These are phyloP conservation scores for Neurospora crassa DNA, from an alignment of 2,329 filamentous ascomycete species.

Conservation along the genomic window DNA sequence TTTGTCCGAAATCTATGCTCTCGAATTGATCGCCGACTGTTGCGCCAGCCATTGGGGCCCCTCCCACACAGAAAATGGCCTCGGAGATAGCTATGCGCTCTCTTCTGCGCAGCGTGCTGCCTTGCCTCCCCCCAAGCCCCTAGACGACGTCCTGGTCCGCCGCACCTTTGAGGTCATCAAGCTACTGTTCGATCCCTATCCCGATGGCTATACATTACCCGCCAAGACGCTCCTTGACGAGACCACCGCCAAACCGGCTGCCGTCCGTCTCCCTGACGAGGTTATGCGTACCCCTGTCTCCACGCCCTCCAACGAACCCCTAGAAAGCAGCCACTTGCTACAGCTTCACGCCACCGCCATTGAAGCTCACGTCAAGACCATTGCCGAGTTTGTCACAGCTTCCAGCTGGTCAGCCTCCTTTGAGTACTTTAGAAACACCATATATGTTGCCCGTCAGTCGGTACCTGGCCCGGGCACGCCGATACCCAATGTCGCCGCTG, in stretches of 20 bases:
- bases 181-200: constrained; percentile 46
- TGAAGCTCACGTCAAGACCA: constrained; percentile 43
- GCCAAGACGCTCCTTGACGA: constrained; percentile 49
- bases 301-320: constrained; percentile 27
- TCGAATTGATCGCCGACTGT: constrained; percentile 55
- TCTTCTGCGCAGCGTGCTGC: constrained; percentile 15
- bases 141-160: constrained; percentile 42
- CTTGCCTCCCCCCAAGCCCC: constrained; percentile 25
- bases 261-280: constrained; percentile 22
- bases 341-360: constrained; percentile 34
- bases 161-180: constrained; percentile 48
- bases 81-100: constrained; percentile 5
- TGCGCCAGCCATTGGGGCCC: constrained; percentile 50
- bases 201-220: constrained; percentile 47
- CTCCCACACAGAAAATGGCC: constrained; percentile 7
- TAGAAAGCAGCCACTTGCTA: constrained; percentile 24
- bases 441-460: constrained; percentile 40
- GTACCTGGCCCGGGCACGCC: constrained; percentile 29
- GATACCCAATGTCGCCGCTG: constrained; percentile 26
- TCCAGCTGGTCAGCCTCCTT: constrained; percentile 53
- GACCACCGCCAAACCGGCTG: constrained; percentile 29
- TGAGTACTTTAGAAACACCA: constrained; percentile 44
- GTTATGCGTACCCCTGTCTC: constrained; percentile 20
- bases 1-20: constrained; percentile 54
- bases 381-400: constrained; percentile 56